Percentiles rank a stretch among this genome's conserved stretches.
phyloP scores from a whole-genome alignment of 2,329 filamentous ascomycete species.

The Curvularia lunata region DNA sequence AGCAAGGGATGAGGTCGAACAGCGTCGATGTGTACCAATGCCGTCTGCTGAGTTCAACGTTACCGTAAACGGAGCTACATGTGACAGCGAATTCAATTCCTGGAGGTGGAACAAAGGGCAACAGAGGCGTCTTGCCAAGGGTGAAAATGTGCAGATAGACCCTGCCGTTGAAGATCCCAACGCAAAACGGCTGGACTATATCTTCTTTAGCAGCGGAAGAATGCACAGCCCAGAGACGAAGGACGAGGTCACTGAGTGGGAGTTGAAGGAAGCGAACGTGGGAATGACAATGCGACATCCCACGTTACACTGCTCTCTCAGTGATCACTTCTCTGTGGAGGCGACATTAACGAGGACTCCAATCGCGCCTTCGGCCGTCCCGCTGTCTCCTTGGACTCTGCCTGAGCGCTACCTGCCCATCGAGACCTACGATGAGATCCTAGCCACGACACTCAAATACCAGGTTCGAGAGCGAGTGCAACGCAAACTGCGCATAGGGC shows the following conservation, averaged over 20 bases:
- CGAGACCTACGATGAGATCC: constrained; percentile 72
- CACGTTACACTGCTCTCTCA: constrained; percentile 80
- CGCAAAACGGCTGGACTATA: constrained; percentile 92
- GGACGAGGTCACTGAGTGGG: constrained; percentile 61
- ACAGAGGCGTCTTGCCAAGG: constrained; percentile 70
- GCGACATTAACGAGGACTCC: constrained; percentile 65
- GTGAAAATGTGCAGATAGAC: constrained; percentile 69
- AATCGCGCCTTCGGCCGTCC: constrained; percentile 14
- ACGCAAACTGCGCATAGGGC: constrained; percentile 71
- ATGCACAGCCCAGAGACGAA: constrained; percentile 37
- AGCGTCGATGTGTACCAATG: constrained; percentile 67
- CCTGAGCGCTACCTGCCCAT: constrained; percentile 51
- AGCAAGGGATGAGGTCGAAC: constrained; percentile 70
- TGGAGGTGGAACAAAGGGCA: constrained; percentile 85
- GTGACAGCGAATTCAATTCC: constrained; percentile 84
- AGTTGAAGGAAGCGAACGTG: constrained; percentile 72
- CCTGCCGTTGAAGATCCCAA: constrained; percentile 70
- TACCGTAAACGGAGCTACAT: constrained; percentile 81
- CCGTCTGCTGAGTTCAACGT: constrained; percentile 82
- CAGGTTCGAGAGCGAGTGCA: constrained; percentile 73
- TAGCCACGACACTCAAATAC: constrained; percentile 73
- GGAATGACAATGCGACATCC: constrained; percentile 84
- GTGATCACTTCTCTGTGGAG: constrained; percentile 93
- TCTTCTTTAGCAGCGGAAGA: constrained; percentile 68
- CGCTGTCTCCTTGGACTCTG: constrained; percentile 22